Conservation (phyloP, 1,139 yeast species). For the Magnusiomyces clavatus region DNA sequence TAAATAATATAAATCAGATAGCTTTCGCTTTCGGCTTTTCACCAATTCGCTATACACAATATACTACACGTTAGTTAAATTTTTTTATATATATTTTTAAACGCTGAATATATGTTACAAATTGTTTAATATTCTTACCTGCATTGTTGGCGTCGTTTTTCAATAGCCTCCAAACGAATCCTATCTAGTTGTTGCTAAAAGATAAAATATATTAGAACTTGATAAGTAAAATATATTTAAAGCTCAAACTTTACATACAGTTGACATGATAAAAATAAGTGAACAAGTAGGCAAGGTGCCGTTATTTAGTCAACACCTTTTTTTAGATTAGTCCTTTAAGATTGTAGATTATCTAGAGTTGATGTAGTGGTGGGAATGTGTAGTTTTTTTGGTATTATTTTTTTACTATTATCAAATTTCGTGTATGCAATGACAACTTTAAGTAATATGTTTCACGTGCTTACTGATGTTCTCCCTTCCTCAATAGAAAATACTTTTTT, state of each 20-base stretch:
- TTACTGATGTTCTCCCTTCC: too few species aligned
- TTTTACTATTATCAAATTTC: too few species aligned
- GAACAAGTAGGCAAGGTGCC: too few species aligned
- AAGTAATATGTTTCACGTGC: too few species aligned
- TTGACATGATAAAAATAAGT: not conserved
- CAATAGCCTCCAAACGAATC: slow-evolving; percentile 40
- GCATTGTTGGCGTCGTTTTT: slow-evolving; percentile 37
- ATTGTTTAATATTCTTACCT: slow-evolving; percentile 23
- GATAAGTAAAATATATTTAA: not conserved
- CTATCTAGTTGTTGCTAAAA: slow-evolving; percentile 32
- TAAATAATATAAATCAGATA: slow-evolving; percentile 49
- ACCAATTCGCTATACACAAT: slow-evolving; percentile 27
- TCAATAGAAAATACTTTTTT: too few species aligned
- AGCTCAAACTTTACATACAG: not conserved
- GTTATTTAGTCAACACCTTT: too few species aligned
- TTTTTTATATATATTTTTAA: not conserved
- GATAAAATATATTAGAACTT: not conserved
- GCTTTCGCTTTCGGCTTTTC: slow-evolving; percentile 43
- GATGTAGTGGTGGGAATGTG: not conserved
- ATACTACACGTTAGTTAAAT: not conserved
- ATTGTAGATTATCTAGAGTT: not conserved
- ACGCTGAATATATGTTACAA: not conserved
- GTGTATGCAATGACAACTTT: too few species aligned
- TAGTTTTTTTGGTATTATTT: not conserved
- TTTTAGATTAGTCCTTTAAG: too few species aligned